Base-by-base conservation (phyloP, 805 yeast species). In the Candida corydali region DNA sequence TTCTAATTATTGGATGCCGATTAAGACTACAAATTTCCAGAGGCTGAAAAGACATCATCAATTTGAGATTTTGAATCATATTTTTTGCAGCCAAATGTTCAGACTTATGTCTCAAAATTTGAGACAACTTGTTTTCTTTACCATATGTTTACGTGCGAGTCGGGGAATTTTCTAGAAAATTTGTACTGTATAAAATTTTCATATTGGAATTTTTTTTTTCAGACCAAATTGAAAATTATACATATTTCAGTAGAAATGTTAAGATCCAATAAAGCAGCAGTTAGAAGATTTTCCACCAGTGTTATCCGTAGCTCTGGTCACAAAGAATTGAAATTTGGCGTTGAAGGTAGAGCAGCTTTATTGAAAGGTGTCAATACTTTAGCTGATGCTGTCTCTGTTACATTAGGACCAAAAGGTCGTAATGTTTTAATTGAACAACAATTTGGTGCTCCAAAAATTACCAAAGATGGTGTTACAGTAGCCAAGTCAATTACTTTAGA, bases 391-490 rank as follows among this genome's bases (percentile, higher is more conserved):
- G 98, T 91, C 34, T 81, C 95, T 25, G 95, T 94, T 36, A 93
- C 98, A 26, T 73, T 91, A 44, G 98, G 98, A 36, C 98, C 98
- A 54, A 89, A 89, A 65, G 98, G 98, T 57, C 82, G 98, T 67
- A 91, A 88, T 55, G 98, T 88, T 26, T 75, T 91, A 51, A 89
- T 93, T 59, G 98, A 91, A 70, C 98, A 93, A 70, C 83, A 86
- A 45, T 93, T 86, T 50, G 97, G 96, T 49, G 78, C 95, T 36
- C 98, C 98, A 52, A 91, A 91, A 73, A 91, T 91, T 75, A 91
- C 98, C 66, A 91, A 91, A 72, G 98, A 91, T 63, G 98, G 98
- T 77, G 97, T 88, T 36, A 87, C 98, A 32, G 97, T 91, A 42
- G 98, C 98, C 44, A 78, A 75, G 56, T 80, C 94, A 38, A 79